Evolutionary conservation across 169 alveolate species (phyloP), one percentile per base, ranked within the genome.

Genomic region (Eimeria acervulina): DNA sequence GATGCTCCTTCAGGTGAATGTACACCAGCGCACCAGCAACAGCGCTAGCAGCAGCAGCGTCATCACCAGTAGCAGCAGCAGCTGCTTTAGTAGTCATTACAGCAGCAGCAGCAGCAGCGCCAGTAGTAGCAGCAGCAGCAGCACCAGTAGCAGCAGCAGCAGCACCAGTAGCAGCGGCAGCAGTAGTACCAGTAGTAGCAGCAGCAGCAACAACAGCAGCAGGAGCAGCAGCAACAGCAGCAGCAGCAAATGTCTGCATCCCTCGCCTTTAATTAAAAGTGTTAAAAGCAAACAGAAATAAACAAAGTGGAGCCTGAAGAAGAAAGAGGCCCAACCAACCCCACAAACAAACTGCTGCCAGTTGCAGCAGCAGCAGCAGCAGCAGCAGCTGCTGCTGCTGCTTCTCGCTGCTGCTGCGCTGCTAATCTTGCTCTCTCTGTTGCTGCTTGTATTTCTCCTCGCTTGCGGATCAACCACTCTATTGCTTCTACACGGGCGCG

Each of bases 361-460:
- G 85, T 66, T 61, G 94, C 78, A 74, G 40, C 40, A 74, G 51
- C 55, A 33, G 55, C 74, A 17, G 52, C 94, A 51, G 94, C 36
- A 19, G 74, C 94, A 44, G 94, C 55, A 15, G 83, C 55, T 33
- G 94, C 83, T 87, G 94, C 59, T 17, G 44, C 94, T 87, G 94
- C 94, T 52, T 66, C 78, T 5, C 78, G 78, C 36, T 66, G 78
- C 52, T 55, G 93, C 44, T n/a, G 61, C 72, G 44, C 70, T 17
- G 44, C 70, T 17, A 44, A 61, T 23, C 84, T 78, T 51, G 61
- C 81, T 81, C 66, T 44, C 47, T 66, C 84, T 21, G 74, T 66
- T 42, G 55, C 84, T 31, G 94, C 94, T 36, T 88, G 94, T 33
- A 88, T 40, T 42, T 88, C 94, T 52, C 94, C 84, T 31, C 94